Evolutionary conservation across 2,329 filamentous ascomycete species (phyloP), one percentile per base, ranked within the genome.

Genomic region (Beauveria asiatica): DNA sequence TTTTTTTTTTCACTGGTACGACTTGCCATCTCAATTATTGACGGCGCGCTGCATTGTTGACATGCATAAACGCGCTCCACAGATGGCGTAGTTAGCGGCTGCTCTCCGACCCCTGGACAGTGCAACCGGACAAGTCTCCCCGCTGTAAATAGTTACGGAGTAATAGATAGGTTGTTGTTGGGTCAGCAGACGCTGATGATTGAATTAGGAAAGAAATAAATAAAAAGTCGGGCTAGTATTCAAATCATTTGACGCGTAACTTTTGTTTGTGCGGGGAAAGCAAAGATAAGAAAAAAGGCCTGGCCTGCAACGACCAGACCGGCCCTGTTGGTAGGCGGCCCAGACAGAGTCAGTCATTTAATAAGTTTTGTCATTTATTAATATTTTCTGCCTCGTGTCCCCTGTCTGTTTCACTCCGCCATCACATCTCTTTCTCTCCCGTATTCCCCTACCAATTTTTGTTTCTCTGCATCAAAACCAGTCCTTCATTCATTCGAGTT

Each of bases 1-100:
- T 33, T 33, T 5, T 13, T 33, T 13, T 33, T 33, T 5, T 13
- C 30, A 33, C 30, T 33, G 30, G 30, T 33, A 33, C 30, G 30
- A 5, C 30, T 33, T 33, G 30, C 30, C 30, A 33, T 33, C 11
- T 33, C 30, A 33, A 33, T 33, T 33, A 33, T 33, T 33, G 30
- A 33, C 30, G 30, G 42, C 41, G 42, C 30, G 48, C 56, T 59
- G 56, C 56, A 59, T 44, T 59, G 57, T 59, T 59, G 57, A 59
- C 57, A 41, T 59, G 57, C 57, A 59, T 59, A 59, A 59, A 52
- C 48, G 39, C 56, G 56, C 48, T 59, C 27, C 49, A 50, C 46
- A 6, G 16, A 48, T 48, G 25, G 45, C 23, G 23, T 25, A 27
- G 21, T 25, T n/a, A n/a, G 16, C 46, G 46, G 25, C 25, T 50